Evolutionary conservation across 1,139 yeast genomes (phyloP).

Genomic region (Suhomyces bokatorum): DNA sequence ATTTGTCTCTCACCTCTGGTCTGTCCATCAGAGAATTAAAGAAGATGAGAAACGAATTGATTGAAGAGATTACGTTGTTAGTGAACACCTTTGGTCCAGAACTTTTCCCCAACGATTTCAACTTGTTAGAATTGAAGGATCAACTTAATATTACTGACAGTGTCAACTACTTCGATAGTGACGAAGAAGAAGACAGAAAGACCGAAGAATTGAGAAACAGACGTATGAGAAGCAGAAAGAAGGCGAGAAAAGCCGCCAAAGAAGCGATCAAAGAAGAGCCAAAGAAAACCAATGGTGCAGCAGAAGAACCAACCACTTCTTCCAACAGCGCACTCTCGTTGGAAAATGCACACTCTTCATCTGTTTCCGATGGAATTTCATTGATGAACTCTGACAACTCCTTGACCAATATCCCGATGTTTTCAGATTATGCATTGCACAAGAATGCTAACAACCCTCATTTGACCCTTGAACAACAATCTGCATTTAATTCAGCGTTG

Average conservation of each 20-base stretch:
- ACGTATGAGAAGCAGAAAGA: constrained; percentile 33
- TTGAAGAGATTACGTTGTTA: constrained; percentile 45
- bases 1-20: constrained; percentile 66
- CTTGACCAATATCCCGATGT: constrained; percentile 56
- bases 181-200: constrained; percentile 56
- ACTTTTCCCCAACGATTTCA: constrained; percentile 49
- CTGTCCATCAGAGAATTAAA: constrained; percentile 58
- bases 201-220: constrained; percentile 55
- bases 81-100: constrained; percentile 49
- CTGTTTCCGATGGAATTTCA: constrained; percentile 54
- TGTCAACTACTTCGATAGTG: constrained; percentile 43
- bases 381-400: constrained; percentile 54
- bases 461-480: constrained; percentile 28
- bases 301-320: constrained; percentile 10
- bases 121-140: constrained; percentile 40
- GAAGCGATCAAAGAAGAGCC: constrained; percentile 8
- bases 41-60: constrained; percentile 38
- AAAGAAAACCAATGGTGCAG: background rate
- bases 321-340: constrained; percentile 25
- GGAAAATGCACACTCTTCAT: constrained; percentile 30
- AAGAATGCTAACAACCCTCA: constrained; percentile 32
- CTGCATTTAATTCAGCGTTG: constrained; percentile 26
- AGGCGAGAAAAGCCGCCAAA: constrained; percentile 23
- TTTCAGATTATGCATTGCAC: constrained; percentile 47
- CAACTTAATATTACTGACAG: constrained; percentile 29